A percentile compares a stretch with the other conserved stretches of the same genome.
phyloP scores from a whole-genome alignment of 2,329 filamentous ascomycete species.

The Exophiala spinifera region DNA sequence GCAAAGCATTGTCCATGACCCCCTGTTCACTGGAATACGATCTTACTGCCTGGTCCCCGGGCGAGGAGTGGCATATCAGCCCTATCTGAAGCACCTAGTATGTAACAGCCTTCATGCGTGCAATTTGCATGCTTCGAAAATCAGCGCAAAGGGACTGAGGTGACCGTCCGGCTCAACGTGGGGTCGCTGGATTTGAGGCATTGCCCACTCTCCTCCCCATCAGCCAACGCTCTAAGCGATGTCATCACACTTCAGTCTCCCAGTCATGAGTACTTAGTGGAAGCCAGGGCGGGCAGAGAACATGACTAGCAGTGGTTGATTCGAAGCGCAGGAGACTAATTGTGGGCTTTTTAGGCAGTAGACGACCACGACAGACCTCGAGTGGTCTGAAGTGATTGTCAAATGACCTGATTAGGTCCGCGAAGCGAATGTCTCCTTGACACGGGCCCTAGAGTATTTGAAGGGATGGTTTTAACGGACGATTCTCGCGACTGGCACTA shows the following conservation, averaged over 20 bases:
- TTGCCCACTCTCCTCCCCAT: background rate
- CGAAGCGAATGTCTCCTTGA: background rate
- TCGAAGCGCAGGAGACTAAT: background rate
- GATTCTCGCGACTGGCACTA: slow-evolving; percentile 6
- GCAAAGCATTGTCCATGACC: background rate
- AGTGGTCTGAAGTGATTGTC: background rate
- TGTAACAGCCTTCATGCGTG: too few relatives aligned
- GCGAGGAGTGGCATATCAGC: slow-evolving; percentile 1
- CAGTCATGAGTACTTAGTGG: too few relatives aligned
- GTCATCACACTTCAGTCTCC: background rate
- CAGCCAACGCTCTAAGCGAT: background rate
- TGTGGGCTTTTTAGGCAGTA: background rate
- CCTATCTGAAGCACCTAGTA: background rate
- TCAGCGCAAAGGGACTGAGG: background rate
- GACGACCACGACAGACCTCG: background rate
- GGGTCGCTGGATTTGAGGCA: background rate
- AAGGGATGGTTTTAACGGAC: slow-evolving; percentile 17
- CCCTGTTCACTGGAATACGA: slow-evolving; percentile 1
- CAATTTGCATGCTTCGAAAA: background rate
- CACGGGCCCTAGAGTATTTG: slow-evolving; percentile 1
- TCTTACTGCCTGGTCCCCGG: background rate
- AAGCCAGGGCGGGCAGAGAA: too few relatives aligned
- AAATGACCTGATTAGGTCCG: background rate
- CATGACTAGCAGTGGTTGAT: too few relatives aligned
- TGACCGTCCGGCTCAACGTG: background rate